phyloP scores from a whole-genome alignment of 2,329 filamentous ascomycete genomes.

The Orbilia brochopaga region DNA sequence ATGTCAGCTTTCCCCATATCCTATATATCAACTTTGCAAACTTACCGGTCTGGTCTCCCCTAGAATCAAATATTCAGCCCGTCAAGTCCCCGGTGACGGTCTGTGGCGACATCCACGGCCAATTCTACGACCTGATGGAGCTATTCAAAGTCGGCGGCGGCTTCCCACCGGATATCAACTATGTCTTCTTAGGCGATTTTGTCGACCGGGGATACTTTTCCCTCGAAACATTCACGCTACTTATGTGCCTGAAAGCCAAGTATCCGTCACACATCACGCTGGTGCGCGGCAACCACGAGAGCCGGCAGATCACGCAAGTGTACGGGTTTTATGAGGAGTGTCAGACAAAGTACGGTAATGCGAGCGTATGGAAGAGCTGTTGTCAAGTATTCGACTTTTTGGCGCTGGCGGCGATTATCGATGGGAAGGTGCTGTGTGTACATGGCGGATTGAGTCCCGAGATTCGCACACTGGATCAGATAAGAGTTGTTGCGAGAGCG shows the following conservation, averaged over 20 bases:
- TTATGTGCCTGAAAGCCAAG: conserved; percentile 76
- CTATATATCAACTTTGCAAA: neutral
- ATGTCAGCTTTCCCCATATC: neutral
- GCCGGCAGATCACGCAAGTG: conserved; percentile 77
- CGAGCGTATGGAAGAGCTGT: conserved; percentile 78
- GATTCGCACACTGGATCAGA: conserved; percentile 76
- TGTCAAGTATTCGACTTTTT: conserved; percentile 80
- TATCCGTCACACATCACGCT: conserved; percentile 75
- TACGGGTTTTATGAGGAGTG: conserved; percentile 82
- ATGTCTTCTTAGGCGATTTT: conserved; percentile 75
- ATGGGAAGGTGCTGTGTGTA: conserved; percentile 75
- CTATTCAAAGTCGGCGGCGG: conserved; percentile 95
- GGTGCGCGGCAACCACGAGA: conserved; percentile 77
- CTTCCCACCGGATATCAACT: conserved; percentile 81
- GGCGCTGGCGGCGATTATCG: conserved; percentile 74
- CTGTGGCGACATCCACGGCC: conserved; percentile 97
- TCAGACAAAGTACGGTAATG: conserved; percentile 77
- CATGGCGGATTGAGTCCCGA: conserved; percentile 75
- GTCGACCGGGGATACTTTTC: conserved; percentile 78
- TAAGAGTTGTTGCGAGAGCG: conserved; percentile 73
- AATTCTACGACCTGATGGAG: conserved; percentile 97
- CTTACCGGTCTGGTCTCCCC: conserved; percentile 40
- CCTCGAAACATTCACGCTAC: conserved; percentile 73
- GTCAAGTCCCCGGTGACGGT: conserved; percentile 95
- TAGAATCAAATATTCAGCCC: conserved; percentile 99